A percentile compares a stretch with the other conserved stretches of the same genome.
These are phyloP conservation scores for Suillus weaverae DNA, from an alignment of 768 basidiomycete species.

Conservation along the genomic window DNA sequence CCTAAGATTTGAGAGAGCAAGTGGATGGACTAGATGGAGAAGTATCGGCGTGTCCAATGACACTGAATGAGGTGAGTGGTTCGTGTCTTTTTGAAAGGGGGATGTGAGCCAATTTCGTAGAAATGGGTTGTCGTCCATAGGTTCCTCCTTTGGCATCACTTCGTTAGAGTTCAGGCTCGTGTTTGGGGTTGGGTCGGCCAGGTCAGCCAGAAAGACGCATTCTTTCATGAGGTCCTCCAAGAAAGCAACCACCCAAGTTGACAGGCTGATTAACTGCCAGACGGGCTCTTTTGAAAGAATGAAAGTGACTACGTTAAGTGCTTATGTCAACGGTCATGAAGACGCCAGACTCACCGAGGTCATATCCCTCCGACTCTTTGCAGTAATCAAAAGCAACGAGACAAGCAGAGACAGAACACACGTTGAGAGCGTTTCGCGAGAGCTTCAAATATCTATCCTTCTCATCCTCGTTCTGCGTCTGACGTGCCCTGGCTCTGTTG, in stretches of 20 bases:
- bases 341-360: constrained; percentile 50
- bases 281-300: constrained; percentile 49
- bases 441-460: constrained; percentile 43
- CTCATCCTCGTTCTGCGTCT: constrained; percentile 33
- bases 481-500: constrained; percentile 34
- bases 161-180: background rate
- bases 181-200: constrained; percentile 12
- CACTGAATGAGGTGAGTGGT: constrained; percentile 14
- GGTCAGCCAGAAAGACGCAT: constrained; percentile 39
- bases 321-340: background rate
- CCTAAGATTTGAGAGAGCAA: constrained; percentile 51
- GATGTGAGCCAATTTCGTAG: constrained; percentile 29
- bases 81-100: constrained; percentile 23
- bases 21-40: constrained; percentile 64
- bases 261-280: constrained; percentile 70
- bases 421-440: constrained; percentile 66
- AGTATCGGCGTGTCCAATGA: constrained; percentile 42
- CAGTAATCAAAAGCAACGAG: constrained; percentile 69
- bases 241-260: constrained; percentile 61
- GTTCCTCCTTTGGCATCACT: constrained; percentile 26
- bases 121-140: constrained; percentile 29
- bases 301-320: constrained; percentile 11
- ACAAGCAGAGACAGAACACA: constrained; percentile 61
- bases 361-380: constrained; percentile 57
- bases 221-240: constrained; percentile 62